Conservation (phyloP, 768 basidiomycete species). For the Kwoniella dejecticola region DNA sequence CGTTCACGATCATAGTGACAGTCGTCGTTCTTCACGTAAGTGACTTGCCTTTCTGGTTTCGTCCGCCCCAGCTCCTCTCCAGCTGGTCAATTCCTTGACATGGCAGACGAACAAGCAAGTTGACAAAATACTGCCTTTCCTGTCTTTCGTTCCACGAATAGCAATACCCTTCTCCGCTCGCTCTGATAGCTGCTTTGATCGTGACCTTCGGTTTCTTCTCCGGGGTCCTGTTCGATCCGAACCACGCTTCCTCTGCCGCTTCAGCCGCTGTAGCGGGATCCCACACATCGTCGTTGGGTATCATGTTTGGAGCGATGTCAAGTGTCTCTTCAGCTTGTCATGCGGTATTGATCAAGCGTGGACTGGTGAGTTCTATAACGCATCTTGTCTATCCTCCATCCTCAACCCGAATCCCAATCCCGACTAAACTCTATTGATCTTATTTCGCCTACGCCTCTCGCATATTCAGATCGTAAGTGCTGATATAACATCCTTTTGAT, state of each 20-base stretch:
- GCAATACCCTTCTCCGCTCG: constrained; percentile 68
- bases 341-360: constrained; percentile 91
- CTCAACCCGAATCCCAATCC: too few relatives aligned
- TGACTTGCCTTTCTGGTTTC: not conserved
- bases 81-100: too few relatives aligned
- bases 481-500: not conserved
- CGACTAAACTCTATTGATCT: too few relatives aligned
- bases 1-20: constrained; percentile 89
- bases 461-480: too few relatives aligned
- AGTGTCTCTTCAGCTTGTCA: constrained; percentile 86
- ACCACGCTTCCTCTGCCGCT: constrained; percentile 41
- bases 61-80: too few relatives aligned
- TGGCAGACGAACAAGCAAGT: too few relatives aligned
- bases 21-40: constrained; percentile 70
- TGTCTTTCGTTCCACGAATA: not conserved
- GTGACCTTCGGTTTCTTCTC: constrained; percentile 93
- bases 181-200: constrained; percentile 72
- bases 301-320: constrained; percentile 78
- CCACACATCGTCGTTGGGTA: constrained; percentile 60
- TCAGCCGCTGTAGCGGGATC: constrained; percentile 24
- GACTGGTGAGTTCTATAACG: constrained; percentile 61
- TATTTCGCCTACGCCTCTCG: too few relatives aligned
- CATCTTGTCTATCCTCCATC: too few relatives aligned
- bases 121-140: not conserved
- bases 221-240: constrained; percentile 74